phyloP scores from a whole-genome alignment of 176 grass and related monocot species.

The Stipa capillata region DNA sequence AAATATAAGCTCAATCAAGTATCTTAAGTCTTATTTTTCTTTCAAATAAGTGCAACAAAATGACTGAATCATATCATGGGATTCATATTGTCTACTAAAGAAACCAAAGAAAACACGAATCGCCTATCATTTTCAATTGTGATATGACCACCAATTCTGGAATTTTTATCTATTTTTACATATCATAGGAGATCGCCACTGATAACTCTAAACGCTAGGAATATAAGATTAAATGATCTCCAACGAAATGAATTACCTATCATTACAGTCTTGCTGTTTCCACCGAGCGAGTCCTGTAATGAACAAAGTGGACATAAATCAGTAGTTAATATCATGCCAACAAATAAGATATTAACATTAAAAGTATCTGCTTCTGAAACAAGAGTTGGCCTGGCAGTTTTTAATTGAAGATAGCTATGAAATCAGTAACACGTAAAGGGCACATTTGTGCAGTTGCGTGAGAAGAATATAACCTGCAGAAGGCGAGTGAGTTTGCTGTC shows the following conservation, averaged over 20 bases:
- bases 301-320: conserved; percentile 12
- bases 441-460: background rate
- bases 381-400: background rate
- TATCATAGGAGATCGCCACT: background rate
- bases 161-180: background rate
- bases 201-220: background rate
- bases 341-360: background rate
- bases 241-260: conserved; percentile 61
- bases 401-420: conserved; percentile 7
- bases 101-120: background rate
- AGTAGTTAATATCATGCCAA: background rate
- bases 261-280: conserved; percentile 99
- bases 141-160: background rate
- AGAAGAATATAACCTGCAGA: conserved; percentile 58
- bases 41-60: background rate
- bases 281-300: conserved; percentile 88
- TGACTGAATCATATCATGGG: background rate
- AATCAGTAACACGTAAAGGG: conserved; percentile 2
- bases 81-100: background rate
- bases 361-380: background rate
- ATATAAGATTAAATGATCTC: background rate
- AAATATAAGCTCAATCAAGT: background rate
- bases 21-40: background rate
- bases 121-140: background rate
- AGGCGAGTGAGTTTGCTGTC: conserved; percentile 99